Evolutionary conservation across 2,329 filamentous ascomycete genomes (phyloP), one percentile per base, ranked within the genome.

Genomic region (Aspergillus amoenus): DNA sequence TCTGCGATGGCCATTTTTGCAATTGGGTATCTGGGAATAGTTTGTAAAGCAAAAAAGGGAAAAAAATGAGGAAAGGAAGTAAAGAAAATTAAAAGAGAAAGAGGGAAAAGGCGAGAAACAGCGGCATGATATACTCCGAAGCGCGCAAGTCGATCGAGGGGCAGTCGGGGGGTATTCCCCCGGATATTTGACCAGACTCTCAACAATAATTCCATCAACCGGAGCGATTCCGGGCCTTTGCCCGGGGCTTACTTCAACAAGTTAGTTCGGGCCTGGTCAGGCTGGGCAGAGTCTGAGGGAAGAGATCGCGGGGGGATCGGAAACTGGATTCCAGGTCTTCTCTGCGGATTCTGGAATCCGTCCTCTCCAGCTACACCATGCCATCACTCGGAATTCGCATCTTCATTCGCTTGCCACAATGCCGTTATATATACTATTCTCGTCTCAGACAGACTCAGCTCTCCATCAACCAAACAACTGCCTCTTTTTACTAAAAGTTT

Each of bases 261-360:
- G 34, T 37, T 30, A 30, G 27, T 30, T 3, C 9, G 27, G 9
- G 4, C 34, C 34, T 5, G 7, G 27, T 12, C n/a, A 13, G 9
- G 30, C 21, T 37, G 45, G 45, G 45, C 6, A 17, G 4, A 5
- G 5, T 17, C 13, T n/a, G 40, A 18, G 18, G 21, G 41, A 22
- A 12, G 17, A 21, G 13, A n/a, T 9, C 32, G n/a, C n/a, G 22
- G 51, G 41, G 41, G 32, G 24, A 21, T 65, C 66, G 66, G 66
- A 67, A 68, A 68, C 64, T 61, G 59, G 58, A 63, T 65, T 68
- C 66, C 66, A 59, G 30, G 41, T 43, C 30, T 21, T 21, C 18
- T 34, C 51, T 41, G 53, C 70, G 70, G 69, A 72, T 70, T 65
- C 68, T 61, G 57, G 66, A 67, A 72, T 71, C 70, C 70, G 69